Base-by-base conservation (phyloP, 768 basidiomycete species). In the Mrakia gelida region DNA sequence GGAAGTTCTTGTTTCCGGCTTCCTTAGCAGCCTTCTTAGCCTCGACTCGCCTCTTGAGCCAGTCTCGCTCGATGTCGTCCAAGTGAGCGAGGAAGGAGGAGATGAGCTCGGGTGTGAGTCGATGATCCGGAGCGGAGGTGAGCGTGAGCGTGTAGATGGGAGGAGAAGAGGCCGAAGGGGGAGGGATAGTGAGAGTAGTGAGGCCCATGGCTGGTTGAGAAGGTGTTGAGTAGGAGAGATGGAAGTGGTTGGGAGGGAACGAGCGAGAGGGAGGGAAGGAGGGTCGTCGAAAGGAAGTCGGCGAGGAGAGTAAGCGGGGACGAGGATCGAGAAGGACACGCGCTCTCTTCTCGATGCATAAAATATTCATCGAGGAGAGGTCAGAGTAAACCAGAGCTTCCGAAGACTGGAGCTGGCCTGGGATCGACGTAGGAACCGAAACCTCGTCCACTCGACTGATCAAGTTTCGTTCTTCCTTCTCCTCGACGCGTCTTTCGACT, bases 51-150 rank as follows among this genome's bases (percentile, higher is more conserved):
- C 77, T 59, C 32, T 74, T 45, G 54, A 85, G 75, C 85, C 85
- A 86, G 78, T 83, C 81, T 3, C 72, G 75, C 70, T 86, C 85
- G 52, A 86, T 82, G 11, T 79, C 74, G 75, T 85, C 84, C 28
- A 86, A 81, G 5, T 82, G 80, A 21, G 70, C 56, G 41, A 79
- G 52, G 52, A 84, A 80, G 61, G 83, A 80, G 10, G 75, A 76
- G 56, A 85, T 79, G 56, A 85, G 82, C 28, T 78, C 81, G 9
- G 83, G 80, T 0, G 85, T 85, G 63, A 86, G 81, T 5, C 85
- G 80, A 71, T 86, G 85, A 76, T 86, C 85, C 0, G 85, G 85
- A 41, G 84, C 82, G 34, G 82, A 80, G 71, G 78, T 72, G 34
- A 85, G 81, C 18, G 81, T 81, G 65, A 85, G 80, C 52, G 81